Evolutionary conservation across 192 early-diverging fungal genomes (phyloP).

Genomic region (Coemansia sp.): DNA sequence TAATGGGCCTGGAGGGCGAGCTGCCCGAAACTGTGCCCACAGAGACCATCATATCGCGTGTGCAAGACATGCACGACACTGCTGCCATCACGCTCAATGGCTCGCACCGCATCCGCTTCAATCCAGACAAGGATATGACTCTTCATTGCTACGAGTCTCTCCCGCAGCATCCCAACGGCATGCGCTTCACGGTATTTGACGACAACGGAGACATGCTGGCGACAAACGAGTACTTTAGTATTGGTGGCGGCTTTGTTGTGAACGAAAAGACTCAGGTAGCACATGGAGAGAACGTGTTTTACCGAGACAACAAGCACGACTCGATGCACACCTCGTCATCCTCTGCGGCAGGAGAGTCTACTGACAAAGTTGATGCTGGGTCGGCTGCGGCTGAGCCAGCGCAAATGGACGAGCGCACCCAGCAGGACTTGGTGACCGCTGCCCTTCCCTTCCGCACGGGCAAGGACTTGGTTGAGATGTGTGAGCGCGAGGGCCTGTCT

Average conservation of each 20-base stretch:
- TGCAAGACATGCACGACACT: constrained; percentile 73
- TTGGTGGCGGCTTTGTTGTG: constrained; percentile 95
- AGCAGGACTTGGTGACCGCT: constrained; percentile 72
- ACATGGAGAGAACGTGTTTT: constrained; percentile 71
- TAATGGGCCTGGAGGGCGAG: constrained; percentile 92
- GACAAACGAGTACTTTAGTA: constrained; percentile 94
- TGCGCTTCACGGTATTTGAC: constrained; percentile 90
- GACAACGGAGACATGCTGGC: constrained; percentile 78
- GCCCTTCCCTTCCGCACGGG: constrained; percentile 83
- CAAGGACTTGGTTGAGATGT: constrained; percentile 74
- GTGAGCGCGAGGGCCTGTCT: constrained; percentile 75
- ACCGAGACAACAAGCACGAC: constrained; percentile 37
- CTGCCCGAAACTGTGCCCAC: constrained; percentile 82
- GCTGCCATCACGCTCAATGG: constrained; percentile 72
- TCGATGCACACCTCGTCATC: constrained; percentile 10
- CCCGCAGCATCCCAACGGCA: constrained; percentile 94
- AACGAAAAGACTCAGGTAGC: constrained; percentile 82
- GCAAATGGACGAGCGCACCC: constrained; percentile 56
- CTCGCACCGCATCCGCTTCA: constrained; percentile 75
- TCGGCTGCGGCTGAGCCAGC: constrained; percentile 25
- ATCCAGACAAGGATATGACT: constrained; percentile 78
- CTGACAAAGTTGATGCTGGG: background rate
- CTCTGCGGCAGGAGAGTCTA: constrained; percentile 7
- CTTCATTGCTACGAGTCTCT: constrained; percentile 85
- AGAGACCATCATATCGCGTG: constrained; percentile 68